Conservation (phyloP, 208 protist species). For the Crithidia sp. region DNA sequence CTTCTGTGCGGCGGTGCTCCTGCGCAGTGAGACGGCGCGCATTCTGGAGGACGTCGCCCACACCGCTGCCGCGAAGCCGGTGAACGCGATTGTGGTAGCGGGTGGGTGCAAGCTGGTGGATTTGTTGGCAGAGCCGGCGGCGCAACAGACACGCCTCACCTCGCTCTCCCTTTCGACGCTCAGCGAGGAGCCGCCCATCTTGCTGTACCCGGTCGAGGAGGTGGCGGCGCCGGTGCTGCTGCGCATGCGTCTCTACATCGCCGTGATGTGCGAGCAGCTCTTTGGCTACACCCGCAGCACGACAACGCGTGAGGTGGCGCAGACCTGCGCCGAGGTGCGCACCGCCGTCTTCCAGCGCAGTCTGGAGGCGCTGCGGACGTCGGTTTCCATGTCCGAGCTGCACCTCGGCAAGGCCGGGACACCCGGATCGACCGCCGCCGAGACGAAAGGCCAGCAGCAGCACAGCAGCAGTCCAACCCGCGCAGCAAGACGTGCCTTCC, state of each 20-base stretch:
- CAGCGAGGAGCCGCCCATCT: background rate
- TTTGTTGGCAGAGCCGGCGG: constrained; percentile 18
- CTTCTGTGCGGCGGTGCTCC: constrained; percentile 20
- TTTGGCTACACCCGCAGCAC: constrained; percentile 28
- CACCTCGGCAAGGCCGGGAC: background rate
- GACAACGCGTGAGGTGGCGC: constrained; percentile 9
- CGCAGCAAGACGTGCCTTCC: constrained; percentile 38
- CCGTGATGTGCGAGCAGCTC: constrained; percentile 69
- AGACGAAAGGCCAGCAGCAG: constrained; percentile 1
- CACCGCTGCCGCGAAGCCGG: constrained; percentile 10
- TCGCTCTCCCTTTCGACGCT: background rate
- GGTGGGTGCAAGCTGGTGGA: constrained; percentile 29
- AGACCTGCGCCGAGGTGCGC: constrained; percentile 5
- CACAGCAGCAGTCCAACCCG: background rate
- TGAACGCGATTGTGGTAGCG: constrained; percentile 18
- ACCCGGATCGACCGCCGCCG: background rate
- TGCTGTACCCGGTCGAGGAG: constrained; percentile 46
- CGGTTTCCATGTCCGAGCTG: constrained; percentile 32
- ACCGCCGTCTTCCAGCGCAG: constrained; percentile 12
- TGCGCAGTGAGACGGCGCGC: constrained; percentile 22
- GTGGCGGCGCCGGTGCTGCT: constrained; percentile 61
- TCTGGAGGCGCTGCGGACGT: constrained; percentile 27
- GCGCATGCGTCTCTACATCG: constrained; percentile 60
- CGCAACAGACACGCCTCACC: background rate
- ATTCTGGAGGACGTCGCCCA: constrained; percentile 22